Conservation (phyloP, 2,329 filamentous ascomycete species). For the Raffaelea arxii region DNA sequence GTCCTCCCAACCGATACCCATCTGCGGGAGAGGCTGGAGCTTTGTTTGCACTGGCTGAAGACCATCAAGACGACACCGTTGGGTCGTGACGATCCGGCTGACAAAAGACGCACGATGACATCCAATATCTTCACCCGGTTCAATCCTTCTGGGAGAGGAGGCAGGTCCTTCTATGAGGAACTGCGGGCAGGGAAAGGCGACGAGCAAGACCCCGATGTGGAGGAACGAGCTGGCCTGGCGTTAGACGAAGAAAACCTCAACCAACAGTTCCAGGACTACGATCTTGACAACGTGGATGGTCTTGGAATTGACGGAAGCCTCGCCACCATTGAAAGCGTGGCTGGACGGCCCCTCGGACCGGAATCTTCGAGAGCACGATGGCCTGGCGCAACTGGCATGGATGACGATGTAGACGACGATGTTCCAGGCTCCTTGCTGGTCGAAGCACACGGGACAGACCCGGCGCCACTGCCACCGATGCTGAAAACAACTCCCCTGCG, state of each 20-base stretch:
- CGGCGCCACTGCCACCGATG: slow-evolving; percentile 9
- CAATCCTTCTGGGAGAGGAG: slow-evolving; percentile 22
- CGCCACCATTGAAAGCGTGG: slow-evolving; percentile 22
- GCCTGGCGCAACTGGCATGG: slow-evolving; percentile 19
- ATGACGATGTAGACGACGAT: slow-evolving; percentile 48
- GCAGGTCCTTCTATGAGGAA: slow-evolving; percentile 40
- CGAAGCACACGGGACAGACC: slow-evolving; percentile 26
- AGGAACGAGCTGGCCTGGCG: slow-evolving; percentile 30
- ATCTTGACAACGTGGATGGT: slow-evolving; percentile 32
- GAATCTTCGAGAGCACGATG: slow-evolving; percentile 5
- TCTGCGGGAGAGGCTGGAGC: too few relatives aligned
- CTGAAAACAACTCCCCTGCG: slow-evolving; percentile 16
- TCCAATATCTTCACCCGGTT: slow-evolving; percentile 39
- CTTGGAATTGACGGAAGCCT: slow-evolving; percentile 37
- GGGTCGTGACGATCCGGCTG: too few relatives aligned
- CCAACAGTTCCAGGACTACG: slow-evolving; percentile 40
- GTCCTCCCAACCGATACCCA: too few relatives aligned
- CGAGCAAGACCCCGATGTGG: slow-evolving; percentile 25
- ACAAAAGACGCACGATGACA: slow-evolving; percentile 25
- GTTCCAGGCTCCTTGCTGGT: slow-evolving; percentile 55
- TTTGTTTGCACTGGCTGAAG: too few relatives aligned
- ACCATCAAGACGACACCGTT: too few relatives aligned
- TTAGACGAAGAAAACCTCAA: slow-evolving; percentile 45
- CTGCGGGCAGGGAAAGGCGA: slow-evolving; percentile 29
- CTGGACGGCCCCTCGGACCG: not conserved